phyloP scores from a whole-genome alignment of 352 stramenopile genomes.

The Globisporangium recalcitrans region DNA sequence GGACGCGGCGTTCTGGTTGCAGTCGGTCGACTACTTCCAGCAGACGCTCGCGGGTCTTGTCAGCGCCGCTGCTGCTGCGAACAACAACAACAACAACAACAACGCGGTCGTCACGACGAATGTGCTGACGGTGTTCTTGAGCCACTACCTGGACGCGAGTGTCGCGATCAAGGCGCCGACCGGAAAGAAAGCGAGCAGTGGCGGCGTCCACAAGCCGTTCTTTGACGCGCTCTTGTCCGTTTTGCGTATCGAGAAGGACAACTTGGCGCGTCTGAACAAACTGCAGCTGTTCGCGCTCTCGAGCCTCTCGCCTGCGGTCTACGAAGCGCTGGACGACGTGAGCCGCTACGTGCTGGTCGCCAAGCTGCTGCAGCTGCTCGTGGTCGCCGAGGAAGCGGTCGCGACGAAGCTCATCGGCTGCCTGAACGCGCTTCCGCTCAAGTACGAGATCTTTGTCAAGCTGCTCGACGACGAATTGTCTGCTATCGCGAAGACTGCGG shows the following conservation, averaged over 20 bases:
- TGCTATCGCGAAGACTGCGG: background rate
- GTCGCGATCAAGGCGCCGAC: slow-evolving; percentile 29
- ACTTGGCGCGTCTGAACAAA: slow-evolving; percentile 25
- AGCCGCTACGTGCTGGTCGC: slow-evolving; percentile 43
- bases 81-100: slow-evolving; percentile 2
- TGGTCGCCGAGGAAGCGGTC: slow-evolving; percentile 53
- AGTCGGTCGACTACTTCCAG: slow-evolving; percentile 61
- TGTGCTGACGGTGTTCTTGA: slow-evolving; percentile 46
- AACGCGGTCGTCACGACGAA: slow-evolving; percentile 10
- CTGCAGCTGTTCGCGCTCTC: slow-evolving; percentile 41
- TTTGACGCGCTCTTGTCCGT: slow-evolving; percentile 45
- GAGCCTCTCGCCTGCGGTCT: slow-evolving; percentile 37
- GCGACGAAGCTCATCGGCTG: slow-evolving; percentile 49
- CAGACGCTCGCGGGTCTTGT: slow-evolving; percentile 34
- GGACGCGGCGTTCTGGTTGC: slow-evolving; percentile 46
- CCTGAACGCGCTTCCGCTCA: slow-evolving; percentile 48
- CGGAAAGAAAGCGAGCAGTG: slow-evolving; percentile 12
- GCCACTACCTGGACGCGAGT: slow-evolving; percentile 44
- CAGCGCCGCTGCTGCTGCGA: slow-evolving; percentile 1
- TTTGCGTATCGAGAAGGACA: slow-evolving; percentile 34
- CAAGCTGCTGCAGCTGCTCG: slow-evolving; percentile 49
- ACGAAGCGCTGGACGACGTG: slow-evolving; percentile 43
- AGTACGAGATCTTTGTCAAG: slow-evolving; percentile 45
- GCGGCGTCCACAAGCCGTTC: slow-evolving; percentile 43
- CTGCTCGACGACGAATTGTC: slow-evolving; percentile 43